phyloP scores from a whole-genome alignment of 345 rosid species.

The Anacardium occidentale region DNA sequence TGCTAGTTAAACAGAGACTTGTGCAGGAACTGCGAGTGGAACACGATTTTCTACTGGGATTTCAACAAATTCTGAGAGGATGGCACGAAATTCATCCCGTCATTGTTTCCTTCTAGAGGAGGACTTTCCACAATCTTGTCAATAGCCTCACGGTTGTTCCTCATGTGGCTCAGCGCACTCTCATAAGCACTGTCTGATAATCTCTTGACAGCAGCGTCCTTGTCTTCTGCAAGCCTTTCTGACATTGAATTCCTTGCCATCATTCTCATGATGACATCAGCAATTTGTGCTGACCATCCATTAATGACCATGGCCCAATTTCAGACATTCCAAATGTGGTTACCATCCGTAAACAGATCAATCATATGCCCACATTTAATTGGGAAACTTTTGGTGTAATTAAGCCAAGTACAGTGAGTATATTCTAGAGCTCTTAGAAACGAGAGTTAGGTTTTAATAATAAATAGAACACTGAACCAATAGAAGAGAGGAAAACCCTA shows the following conservation, averaged over 20 bases:
- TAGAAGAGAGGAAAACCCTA: slow-evolving; percentile 16
- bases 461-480: no score
- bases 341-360: slow-evolving; percentile 67
- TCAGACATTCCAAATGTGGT: slow-evolving; percentile 97
- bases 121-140: slow-evolving; percentile 94
- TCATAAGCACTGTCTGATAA: slow-evolving; percentile 80
- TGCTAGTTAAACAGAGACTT: slow-evolving; percentile 45
- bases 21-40: slow-evolving; percentile 47
- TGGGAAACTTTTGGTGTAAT: no score
- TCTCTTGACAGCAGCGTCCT: slow-evolving; percentile 74
- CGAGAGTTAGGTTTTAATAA: no score
- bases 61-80: slow-evolving; percentile 86
- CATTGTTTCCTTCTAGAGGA: slow-evolving; percentile 90
- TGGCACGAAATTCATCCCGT: slow-evolving; percentile 89
- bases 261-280: slow-evolving; percentile 94
- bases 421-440: no score
- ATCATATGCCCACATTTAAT: slow-evolving; percentile 11
- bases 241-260: slow-evolving; percentile 99
- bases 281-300: slow-evolving; percentile 79
- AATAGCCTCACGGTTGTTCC: slow-evolving; percentile 92
- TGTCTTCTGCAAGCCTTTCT: slow-evolving; percentile 93
- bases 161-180: slow-evolving; percentile 74
- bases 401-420: no score
- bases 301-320: slow-evolving; percentile 96
- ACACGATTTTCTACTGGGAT: slow-evolving; percentile 81